Percentiles rank a stretch among this genome's conserved stretches.
Conservation (phyloP, 2,329 filamentous ascomycete species). For the Elsinoe australis region DNA sequence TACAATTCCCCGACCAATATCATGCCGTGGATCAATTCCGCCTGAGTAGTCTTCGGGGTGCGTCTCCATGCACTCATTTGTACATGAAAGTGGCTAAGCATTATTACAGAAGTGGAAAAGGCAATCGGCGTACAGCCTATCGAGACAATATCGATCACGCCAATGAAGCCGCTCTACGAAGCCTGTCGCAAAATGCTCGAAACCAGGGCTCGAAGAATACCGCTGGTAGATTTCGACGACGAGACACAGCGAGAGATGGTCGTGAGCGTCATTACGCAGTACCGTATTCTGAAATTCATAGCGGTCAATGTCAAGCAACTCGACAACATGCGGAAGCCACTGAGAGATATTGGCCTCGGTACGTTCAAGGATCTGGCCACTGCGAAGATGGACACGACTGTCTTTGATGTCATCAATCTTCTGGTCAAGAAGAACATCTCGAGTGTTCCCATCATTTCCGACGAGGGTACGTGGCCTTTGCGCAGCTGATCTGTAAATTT, state of each 20-base stretch:
- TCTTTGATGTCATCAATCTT: slow-evolving; percentile 88
- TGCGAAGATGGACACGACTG: slow-evolving; percentile 78
- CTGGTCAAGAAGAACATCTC: slow-evolving; percentile 92
- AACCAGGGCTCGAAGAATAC: slow-evolving; percentile 86
- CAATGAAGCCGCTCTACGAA: slow-evolving; percentile 83
- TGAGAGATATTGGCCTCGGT: slow-evolving; percentile 76
- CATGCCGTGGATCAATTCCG: slow-evolving; percentile 89
- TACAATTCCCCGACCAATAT: slow-evolving; percentile 87
- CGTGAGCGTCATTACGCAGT: slow-evolving; percentile 94
- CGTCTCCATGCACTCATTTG: too few species aligned
- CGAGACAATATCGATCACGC: slow-evolving; percentile 93
- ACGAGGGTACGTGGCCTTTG: slow-evolving; percentile 53
- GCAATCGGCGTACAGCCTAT: slow-evolving; percentile 84
- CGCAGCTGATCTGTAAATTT: too few species aligned
- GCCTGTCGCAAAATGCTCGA: slow-evolving; percentile 90
- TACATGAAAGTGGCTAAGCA: slow-evolving; percentile 20
- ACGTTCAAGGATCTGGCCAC: slow-evolving; percentile 76
- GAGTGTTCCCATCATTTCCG: slow-evolving; percentile 85
- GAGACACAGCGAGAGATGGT: slow-evolving; percentile 90
- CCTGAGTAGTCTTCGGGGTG: slow-evolving; percentile 82
- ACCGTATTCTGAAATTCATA: slow-evolving; percentile 97
- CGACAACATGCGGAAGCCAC: slow-evolving; percentile 75
- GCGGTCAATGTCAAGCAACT: slow-evolving; percentile 90
- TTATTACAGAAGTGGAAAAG: slow-evolving; percentile 73
- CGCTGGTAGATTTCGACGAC: slow-evolving; percentile 85